Base-by-base conservation (phyloP, 2,329 filamentous ascomycete genomes). In the Neocucurbitaria cava region DNA sequence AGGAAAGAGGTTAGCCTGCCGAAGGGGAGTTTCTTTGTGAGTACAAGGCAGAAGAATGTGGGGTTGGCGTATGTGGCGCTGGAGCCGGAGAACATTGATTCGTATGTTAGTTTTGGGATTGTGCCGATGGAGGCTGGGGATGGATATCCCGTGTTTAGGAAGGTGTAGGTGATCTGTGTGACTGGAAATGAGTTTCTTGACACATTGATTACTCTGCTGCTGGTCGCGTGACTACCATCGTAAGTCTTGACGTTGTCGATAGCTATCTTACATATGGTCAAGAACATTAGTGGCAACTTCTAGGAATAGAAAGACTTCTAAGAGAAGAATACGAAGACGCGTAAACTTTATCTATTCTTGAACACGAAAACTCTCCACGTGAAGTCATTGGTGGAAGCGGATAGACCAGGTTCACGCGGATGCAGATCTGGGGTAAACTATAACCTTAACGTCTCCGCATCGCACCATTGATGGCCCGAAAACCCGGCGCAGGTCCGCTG, bases 11-110 rank as follows among this genome's bases (percentile, higher is more conserved):
- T 77, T 3, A 54, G 52, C 9, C 49, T 76, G 26, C 73, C 73
- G 0, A 59, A 60, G 5, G 72, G 75, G 1, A 74, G 71, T 26
- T 77, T 73, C 50, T 66, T 63, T 17, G 64, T 77, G 9, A 69
- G 62, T 31, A 69, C 65, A 21, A 62, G 62, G 50, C 75, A 77
- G 63, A 76, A 75, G 59, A 76, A 76, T 35, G 71, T 73, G 1
- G 74, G 66, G 0, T 28, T 76, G 17, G 73, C 75, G 2, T 75
- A 76, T 57, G 69, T 73, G 21, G 65, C 72, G n/a, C 56, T 76
- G 5, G 73, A 77, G 53, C 75, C 74, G 5, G 74, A 77, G 59
- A 71, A 72, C 17, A 71, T 73, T 26, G 73, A 76, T 41, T 71
- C 66, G 5, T 76, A 72, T 54, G 73, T 76, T 3, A 73, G 68